phyloP scores from a whole-genome alignment of 106 monocot genomes.

The Narthecium ossifragum region DNA sequence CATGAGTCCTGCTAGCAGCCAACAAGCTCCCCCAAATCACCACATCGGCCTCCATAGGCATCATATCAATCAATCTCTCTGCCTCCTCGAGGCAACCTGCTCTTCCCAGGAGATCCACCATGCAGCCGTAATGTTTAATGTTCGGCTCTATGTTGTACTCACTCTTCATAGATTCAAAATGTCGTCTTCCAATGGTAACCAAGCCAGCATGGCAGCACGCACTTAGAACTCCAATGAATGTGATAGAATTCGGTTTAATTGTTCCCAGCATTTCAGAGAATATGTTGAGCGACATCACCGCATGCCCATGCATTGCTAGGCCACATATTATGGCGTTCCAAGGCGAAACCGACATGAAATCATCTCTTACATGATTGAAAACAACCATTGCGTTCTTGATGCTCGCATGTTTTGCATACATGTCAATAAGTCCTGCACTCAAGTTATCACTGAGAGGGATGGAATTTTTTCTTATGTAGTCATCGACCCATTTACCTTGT shows the following conservation, averaged over 20 bases:
- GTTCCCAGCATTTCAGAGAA: conserved; percentile 34
- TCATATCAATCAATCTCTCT: conserved; percentile 29
- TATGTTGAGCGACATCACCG: conserved; percentile 14
- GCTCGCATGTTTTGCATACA: conserved; percentile 69
- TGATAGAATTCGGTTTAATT: conserved; percentile 61
- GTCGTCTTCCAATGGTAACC: conserved; percentile 27
- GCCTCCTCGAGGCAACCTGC: conserved; percentile 63
- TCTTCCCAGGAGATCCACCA: conserved; percentile 70
- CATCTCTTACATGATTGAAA: conserved; percentile 22
- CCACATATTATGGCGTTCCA: conserved; percentile 73
- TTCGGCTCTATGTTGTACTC: conserved; percentile 39
- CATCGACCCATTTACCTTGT: conserved; percentile 45
- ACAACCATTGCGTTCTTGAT: conserved; percentile 24
- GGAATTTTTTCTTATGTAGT: conserved; percentile 24
- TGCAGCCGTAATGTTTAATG: conserved; percentile 71
- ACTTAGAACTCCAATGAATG: conserved; percentile 59
- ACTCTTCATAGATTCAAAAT: conserved; percentile 51
- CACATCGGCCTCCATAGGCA: conserved; percentile 64
- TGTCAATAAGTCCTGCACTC: conserved; percentile 46
- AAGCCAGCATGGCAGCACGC: conserved; percentile 74
- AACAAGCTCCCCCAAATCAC: conserved; percentile 67
- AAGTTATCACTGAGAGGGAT: conserved; percentile 48
- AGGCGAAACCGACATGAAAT: conserved; percentile 23
- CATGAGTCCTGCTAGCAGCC: conserved; percentile 47
- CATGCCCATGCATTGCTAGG: conserved; percentile 55